These are phyloP conservation scores for Phaffia australis DNA, from an alignment of 768 basidiomycete genomes.

Conservation along the genomic window DNA sequence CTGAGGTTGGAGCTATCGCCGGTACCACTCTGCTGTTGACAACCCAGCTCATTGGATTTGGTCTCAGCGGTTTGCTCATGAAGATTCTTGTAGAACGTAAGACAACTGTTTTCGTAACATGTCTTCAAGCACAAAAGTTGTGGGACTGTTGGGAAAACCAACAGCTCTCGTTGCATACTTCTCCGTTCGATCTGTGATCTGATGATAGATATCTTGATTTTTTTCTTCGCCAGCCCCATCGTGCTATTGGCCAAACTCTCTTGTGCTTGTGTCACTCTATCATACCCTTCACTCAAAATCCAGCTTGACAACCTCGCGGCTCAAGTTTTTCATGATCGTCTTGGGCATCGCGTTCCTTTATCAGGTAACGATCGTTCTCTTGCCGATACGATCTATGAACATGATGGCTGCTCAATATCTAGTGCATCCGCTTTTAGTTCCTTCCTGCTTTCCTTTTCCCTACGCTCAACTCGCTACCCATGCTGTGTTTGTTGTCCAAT, in stretches of 20 bases:
- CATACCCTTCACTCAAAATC: slow-evolving; percentile 35
- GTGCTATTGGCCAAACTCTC: slow-evolving; percentile 37
- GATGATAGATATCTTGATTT: not conserved
- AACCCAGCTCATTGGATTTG: slow-evolving; percentile 39
- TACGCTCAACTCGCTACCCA: slow-evolving; percentile 35
- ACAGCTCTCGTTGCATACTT: too few relatives aligned
- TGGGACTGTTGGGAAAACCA: too few relatives aligned
- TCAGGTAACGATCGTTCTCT: slow-evolving; percentile 26
- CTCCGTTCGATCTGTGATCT: not conserved
- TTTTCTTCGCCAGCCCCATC: slow-evolving; percentile 26
- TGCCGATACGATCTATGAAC: slow-evolving; percentile 18
- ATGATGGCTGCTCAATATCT: not conserved
- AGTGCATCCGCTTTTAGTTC: slow-evolving; percentile 32
- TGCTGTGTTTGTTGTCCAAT: slow-evolving; percentile 36
- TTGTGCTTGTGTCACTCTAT: slow-evolving; percentile 38
- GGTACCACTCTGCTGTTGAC: slow-evolving; percentile 37
- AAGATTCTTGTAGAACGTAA: slow-evolving; percentile 34
- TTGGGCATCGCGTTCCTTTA: slow-evolving; percentile 22
- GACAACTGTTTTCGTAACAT: too few relatives aligned
- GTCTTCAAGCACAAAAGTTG: too few relatives aligned
- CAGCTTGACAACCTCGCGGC: slow-evolving; percentile 26
- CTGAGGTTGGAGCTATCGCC: slow-evolving; percentile 31
- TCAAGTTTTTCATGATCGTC: slow-evolving; percentile 31
- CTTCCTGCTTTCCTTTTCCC: slow-evolving; percentile 38
- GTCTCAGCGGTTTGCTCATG: slow-evolving; percentile 38